phyloP scores from a whole-genome alignment of 2,329 filamentous ascomycete species.

The Penicillium sp. region DNA sequence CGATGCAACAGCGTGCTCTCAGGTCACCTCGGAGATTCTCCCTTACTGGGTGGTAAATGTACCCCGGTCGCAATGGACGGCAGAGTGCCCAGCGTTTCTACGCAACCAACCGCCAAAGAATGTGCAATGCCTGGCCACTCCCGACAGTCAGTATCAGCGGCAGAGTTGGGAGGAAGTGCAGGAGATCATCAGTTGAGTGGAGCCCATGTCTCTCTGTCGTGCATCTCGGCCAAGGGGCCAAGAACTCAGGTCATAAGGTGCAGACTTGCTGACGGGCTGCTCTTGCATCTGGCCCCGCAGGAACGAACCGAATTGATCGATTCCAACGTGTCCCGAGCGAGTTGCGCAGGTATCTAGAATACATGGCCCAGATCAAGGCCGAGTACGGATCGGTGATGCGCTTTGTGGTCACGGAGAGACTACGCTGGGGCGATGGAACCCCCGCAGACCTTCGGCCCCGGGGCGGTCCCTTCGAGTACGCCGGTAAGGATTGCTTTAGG shows the following conservation, averaged over 20 bases:
- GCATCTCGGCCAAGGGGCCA: conserved; percentile 1
- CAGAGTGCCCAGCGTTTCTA: conserved; percentile 73
- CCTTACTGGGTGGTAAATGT: conserved; percentile 88
- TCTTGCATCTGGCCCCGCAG: conserved; percentile 34
- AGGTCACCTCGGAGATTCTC: conserved; percentile 28
- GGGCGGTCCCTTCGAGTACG: conserved; percentile 36
- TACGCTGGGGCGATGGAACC: conserved; percentile 64
- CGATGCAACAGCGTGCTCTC: conserved; percentile 11
- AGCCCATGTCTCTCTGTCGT: conserved; percentile 2
- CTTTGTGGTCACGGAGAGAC: conserved; percentile 70
- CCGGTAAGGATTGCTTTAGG: conserved; percentile 31
- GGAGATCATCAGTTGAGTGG: conserved; percentile 57
- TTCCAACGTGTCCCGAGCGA: conserved; percentile 79
- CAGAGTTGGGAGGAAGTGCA: conserved; percentile 71
- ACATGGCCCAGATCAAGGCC: conserved; percentile 63
- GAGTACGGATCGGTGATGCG: conserved; percentile 75
- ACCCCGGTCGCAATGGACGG: conserved; percentile 61
- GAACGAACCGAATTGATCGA: conserved; percentile 68
- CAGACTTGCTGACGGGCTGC: background rate
- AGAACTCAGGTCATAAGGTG: too few species aligned
- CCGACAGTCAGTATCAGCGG: conserved; percentile 64
- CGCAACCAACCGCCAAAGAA: conserved; percentile 67
- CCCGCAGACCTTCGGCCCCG: conserved; percentile 37
- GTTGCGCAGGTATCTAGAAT: conserved; percentile 75
- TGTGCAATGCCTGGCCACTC: conserved; percentile 67